These are phyloP conservation scores for Diplocarpon rosae DNA, from an alignment of 2,329 filamentous ascomycete species.

Conservation along the genomic window DNA sequence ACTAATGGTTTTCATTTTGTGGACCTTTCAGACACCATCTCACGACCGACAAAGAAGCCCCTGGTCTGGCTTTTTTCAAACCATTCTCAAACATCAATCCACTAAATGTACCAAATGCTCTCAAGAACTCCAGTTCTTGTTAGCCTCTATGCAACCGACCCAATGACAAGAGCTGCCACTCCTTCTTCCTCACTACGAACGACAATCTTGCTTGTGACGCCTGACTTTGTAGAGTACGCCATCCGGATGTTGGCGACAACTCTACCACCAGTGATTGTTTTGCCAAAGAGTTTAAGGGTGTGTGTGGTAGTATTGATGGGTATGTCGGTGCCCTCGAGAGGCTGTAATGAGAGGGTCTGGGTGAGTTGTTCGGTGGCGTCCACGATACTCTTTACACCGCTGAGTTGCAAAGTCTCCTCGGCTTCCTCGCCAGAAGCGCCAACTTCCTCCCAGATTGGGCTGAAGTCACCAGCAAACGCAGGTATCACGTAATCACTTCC, in stretches of 20 bases:
- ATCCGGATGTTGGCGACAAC: conserved; percentile 83
- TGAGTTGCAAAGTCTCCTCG: conserved; percentile 81
- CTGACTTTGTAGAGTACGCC: conserved; percentile 86
- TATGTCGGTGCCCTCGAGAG: conserved; percentile 88
- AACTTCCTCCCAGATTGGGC: conserved; percentile 89
- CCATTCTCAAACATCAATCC: conserved; percentile 22
- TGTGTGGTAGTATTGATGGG: conserved; percentile 82
- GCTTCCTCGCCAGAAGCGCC: conserved; percentile 82
- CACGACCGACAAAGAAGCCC: conserved; percentile 5
- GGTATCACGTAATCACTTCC: conserved; percentile 93
- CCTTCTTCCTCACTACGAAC: conserved; percentile 88
- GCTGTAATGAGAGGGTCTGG: conserved; percentile 79
- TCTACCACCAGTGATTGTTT: conserved; percentile 81
- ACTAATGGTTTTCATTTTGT: conserved; percentile 6
- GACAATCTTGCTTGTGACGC: conserved; percentile 91
- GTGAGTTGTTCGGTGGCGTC: conserved; percentile 89
- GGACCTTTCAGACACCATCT: conserved; percentile 8
- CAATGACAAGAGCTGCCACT: conserved; percentile 73
- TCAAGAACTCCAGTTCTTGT: conserved; percentile 20
- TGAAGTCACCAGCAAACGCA: conserved; percentile 88
- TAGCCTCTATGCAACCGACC: conserved; percentile 51
- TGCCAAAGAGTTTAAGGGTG: conserved; percentile 89
- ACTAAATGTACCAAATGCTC: conserved; percentile 19
- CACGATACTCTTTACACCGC: conserved; percentile 81
- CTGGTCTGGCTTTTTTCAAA: conserved; percentile 9